Evolutionary conservation across 768 basidiomycete species (phyloP), one percentile per base, ranked within the genome.

Genomic region (Mycena rebaudengoi): DNA sequence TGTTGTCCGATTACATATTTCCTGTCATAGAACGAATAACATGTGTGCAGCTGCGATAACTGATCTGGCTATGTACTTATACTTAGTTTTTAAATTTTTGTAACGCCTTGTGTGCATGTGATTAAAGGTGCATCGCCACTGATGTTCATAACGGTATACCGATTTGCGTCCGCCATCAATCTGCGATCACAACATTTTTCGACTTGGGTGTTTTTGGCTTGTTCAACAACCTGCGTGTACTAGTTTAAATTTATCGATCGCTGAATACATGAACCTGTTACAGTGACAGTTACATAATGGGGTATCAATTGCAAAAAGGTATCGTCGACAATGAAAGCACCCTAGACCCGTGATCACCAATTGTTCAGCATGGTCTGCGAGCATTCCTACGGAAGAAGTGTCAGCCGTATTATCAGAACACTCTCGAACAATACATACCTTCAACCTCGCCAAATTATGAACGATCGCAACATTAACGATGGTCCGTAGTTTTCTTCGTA

Each of bases 391-490:
- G n/a, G 28, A 51, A 29, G 20, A 8, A 40, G 25, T 52, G 40
- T 52, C 21, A 53, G 50, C 28, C 30, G 44, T 61, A 35, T 68
- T 37, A 14, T 30, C n/a, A 35, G 57, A 43, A 46, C 32, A 23
- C 35, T 12, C 10, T n/a, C 26, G 30, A 50, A 57, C 2, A 41
- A 41, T 28, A 74, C 78, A 30, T 51, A 94, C 93, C 82, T 86
- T 91, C 44, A 95, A 77, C 58, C 91, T 81, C 28, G 73, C 70
- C 51, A 95, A 77, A 67, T 86, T 88, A 73, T 95, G 91, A 44
- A 89, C 87, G 28, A 86, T 86, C 2, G 92, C 90, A 23, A 95
- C 89, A 73, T 94, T 96, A 41, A 92, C 87, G 62, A 96, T 88
- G 39, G 95, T 96, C 65, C 88, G 82, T 68, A 98, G 71, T 75